phyloP scores from a whole-genome alignment of 2,329 filamentous ascomycete genomes.

The Chrysosporium queenslandicum region DNA sequence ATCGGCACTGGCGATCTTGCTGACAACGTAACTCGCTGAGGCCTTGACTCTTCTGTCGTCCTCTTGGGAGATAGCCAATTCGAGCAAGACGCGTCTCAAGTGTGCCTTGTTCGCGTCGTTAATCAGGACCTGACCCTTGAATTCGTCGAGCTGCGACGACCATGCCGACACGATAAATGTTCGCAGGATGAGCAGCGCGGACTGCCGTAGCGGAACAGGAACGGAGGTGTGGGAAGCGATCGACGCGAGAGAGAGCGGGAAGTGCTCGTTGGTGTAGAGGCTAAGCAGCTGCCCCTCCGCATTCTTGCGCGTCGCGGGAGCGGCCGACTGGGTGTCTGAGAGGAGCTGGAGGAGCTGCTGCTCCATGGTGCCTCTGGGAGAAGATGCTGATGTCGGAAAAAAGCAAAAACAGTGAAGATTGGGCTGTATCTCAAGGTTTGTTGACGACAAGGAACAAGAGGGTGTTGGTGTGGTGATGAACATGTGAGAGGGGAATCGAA shows the following conservation, averaged over 20 bases:
- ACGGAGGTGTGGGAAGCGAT: slow-evolving; percentile 69
- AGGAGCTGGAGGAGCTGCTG: slow-evolving; percentile 83
- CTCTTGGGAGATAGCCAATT: slow-evolving; percentile 61
- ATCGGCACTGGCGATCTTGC: slow-evolving; percentile 87
- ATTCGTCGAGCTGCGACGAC: slow-evolving; percentile 65
- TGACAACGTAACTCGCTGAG: slow-evolving; percentile 78
- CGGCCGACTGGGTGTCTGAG: slow-evolving; percentile 69
- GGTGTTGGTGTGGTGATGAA: background rate
- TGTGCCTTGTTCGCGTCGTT: slow-evolving; percentile 62
- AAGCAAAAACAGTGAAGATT: background rate
- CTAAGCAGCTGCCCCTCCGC: slow-evolving; percentile 75
- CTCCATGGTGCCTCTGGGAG: slow-evolving; percentile 56
- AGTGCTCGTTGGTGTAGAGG: slow-evolving; percentile 57
- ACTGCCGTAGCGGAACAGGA: slow-evolving; percentile 66
- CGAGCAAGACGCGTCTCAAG: slow-evolving; percentile 63
- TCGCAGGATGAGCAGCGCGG: slow-evolving; percentile 68
- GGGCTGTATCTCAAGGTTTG: background rate
- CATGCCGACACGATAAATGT: slow-evolving; percentile 77
- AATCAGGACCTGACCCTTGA: slow-evolving; percentile 57
- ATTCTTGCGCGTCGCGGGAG: slow-evolving; percentile 66
- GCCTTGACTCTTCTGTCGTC: slow-evolving; percentile 77
- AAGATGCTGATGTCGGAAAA: background rate
- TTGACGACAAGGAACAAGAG: background rate
- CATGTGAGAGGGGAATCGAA: background rate
- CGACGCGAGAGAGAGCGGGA: slow-evolving; percentile 67